These are phyloP conservation scores for Noccaea bulbosa DNA, from an alignment of 345 rosid species.

Conservation along the genomic window DNA sequence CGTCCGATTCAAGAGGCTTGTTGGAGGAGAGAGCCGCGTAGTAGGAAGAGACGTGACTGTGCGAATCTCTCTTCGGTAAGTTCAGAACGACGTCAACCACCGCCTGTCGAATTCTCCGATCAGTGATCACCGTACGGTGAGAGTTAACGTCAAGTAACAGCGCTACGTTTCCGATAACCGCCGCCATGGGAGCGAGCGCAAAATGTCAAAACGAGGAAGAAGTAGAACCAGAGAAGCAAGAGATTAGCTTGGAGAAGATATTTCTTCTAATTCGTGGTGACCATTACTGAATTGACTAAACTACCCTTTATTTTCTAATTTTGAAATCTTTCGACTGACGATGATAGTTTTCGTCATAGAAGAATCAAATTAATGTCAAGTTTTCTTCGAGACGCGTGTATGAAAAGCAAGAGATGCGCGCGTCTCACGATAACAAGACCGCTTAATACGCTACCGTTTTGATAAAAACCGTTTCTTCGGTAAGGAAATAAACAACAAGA, in stretches of 20 bases:
- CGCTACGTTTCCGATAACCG: constrained; percentile 72
- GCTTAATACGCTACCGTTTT: background rate
- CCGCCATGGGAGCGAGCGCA: constrained; percentile 55
- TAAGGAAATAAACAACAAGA: background rate
- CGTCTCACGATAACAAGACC: constrained; percentile 35
- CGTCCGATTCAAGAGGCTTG: constrained; percentile 64
- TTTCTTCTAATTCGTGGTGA: constrained; percentile 35
- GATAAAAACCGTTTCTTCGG: background rate
- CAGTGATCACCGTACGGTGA: constrained; percentile 53
- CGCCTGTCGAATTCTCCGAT: constrained; percentile 63
- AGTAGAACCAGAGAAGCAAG: constrained; percentile 29
- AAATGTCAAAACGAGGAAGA: constrained; percentile 21
- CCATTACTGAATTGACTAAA: constrained; percentile 1
- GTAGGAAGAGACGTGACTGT: constrained; percentile 35
- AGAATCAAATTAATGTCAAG: constrained; percentile 43
- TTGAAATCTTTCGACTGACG: background rate
- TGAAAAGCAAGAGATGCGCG: constrained; percentile 43
- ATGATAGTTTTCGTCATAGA: constrained; percentile 21
- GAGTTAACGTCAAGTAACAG: constrained; percentile 59
- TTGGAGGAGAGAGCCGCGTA: constrained; percentile 39
- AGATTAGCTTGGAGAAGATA: constrained; percentile 41
- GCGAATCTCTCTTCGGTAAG: constrained; percentile 59
- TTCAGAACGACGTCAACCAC: constrained; percentile 54
- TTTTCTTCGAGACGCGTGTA: constrained; percentile 49
- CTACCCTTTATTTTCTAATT: constrained; percentile 7